A percentile compares a stretch with the other conserved stretches of the same genome.
Conservation (phyloP, 768 basidiomycete species). For the Pisolithus marmoratus region DNA sequence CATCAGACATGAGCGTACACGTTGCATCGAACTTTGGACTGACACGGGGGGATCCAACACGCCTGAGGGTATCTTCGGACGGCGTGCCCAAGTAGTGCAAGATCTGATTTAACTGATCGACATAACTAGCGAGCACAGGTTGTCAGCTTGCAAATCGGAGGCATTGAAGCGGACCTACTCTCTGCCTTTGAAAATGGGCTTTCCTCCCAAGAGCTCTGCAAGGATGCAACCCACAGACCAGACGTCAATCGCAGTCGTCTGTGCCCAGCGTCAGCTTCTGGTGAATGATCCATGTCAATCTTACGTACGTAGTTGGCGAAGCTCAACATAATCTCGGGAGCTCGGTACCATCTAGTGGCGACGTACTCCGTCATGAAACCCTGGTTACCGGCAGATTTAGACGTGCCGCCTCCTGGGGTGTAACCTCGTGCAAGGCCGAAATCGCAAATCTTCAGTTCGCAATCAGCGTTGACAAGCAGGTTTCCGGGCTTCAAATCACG, state of each 20-base stretch:
- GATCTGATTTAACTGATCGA: slow-evolving; percentile 98
- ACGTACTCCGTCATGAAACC: slow-evolving; percentile 99
- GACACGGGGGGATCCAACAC: slow-evolving; percentile 93
- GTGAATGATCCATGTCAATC: background rate
- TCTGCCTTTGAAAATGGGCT: slow-evolving; percentile 95
- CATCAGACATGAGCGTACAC: background rate
- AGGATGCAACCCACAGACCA: slow-evolving; percentile 97
- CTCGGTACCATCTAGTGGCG: slow-evolving; percentile 98
- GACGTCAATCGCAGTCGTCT: slow-evolving; percentile 90
- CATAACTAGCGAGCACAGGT: slow-evolving; percentile 54
- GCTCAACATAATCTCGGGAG: slow-evolving; percentile 98
- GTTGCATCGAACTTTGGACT: slow-evolving; percentile 17
- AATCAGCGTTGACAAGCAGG: slow-evolving; percentile 95
- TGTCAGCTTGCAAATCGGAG: background rate
- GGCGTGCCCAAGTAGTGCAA: slow-evolving; percentile 98
- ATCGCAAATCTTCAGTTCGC: slow-evolving; percentile 97
- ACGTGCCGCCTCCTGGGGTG: slow-evolving; percentile 74
- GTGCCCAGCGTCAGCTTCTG: slow-evolving; percentile 12
- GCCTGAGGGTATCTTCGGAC: slow-evolving; percentile 90
- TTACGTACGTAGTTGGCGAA: slow-evolving; percentile 87
- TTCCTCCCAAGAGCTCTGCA: slow-evolving; percentile 87
- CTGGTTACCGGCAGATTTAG: slow-evolving; percentile 69
- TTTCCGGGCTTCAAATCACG: slow-evolving; percentile 95
- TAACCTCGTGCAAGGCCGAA: slow-evolving; percentile 96
- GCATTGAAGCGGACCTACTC: slow-evolving; percentile 54